phyloP scores from a whole-genome alignment of 75 land plant genomes.

The Cupressus sempervirens region DNA sequence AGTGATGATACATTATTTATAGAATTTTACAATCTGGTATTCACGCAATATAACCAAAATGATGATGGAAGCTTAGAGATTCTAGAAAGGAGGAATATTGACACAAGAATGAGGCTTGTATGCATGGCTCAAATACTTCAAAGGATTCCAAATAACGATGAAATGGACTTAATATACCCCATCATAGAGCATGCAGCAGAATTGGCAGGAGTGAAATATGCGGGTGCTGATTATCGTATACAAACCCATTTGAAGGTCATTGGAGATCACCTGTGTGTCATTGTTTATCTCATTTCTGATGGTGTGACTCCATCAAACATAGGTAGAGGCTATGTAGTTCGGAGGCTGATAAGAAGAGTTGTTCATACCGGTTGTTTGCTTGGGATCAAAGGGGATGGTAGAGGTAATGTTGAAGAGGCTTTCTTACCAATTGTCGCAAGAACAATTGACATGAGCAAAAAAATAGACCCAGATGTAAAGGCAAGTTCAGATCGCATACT shows the following conservation, averaged over 20 bases:
- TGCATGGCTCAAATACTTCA: slow-evolving; percentile 96
- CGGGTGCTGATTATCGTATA: slow-evolving; percentile 42
- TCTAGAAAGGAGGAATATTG: slow-evolving; percentile 80
- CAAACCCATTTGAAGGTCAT: slow-evolving; percentile 80
- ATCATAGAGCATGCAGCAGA: slow-evolving; percentile 74
- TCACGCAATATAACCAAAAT: slow-evolving; percentile 90
- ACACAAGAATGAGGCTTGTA: slow-evolving; percentile 94
- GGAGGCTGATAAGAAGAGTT: slow-evolving; percentile 87
- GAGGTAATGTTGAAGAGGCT: slow-evolving; percentile 58
- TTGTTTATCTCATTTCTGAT: slow-evolving; percentile 92
- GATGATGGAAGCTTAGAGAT: slow-evolving; percentile 86
- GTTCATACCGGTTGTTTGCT: slow-evolving; percentile 84
- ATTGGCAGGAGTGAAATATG: slow-evolving; percentile 74
- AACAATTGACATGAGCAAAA: slow-evolving; percentile 59
- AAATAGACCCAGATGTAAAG: slow-evolving; percentile 72
- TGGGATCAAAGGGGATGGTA: slow-evolving; percentile 79
- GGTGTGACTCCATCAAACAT: slow-evolving; percentile 92
- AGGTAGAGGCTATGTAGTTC: slow-evolving; percentile 89
- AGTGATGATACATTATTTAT: slow-evolving; percentile 89
- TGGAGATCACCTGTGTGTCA: slow-evolving; percentile 91
- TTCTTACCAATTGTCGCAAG: slow-evolving; percentile 72
- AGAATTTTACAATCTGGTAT: slow-evolving; percentile 91
- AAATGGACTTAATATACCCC: slow-evolving; percentile 89
- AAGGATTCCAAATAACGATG: slow-evolving; percentile 96
- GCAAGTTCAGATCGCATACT: slow-evolving; percentile 40